These are phyloP conservation scores for Triticum turgidum DNA, from an alignment of 176 grass and related monocot species.

Conservation along the genomic window DNA sequence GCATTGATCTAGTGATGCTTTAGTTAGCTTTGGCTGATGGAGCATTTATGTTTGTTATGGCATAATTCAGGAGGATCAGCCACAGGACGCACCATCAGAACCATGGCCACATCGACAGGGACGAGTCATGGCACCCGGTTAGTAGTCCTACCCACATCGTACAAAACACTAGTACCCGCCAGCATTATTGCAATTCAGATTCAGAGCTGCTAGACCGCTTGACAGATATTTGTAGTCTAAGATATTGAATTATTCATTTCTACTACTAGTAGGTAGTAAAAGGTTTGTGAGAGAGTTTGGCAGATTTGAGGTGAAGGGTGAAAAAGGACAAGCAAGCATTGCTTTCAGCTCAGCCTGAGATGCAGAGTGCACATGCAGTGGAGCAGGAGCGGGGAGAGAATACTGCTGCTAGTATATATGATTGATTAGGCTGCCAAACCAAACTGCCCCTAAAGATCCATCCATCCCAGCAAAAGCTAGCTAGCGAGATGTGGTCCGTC, in stretches of 20 bases:
- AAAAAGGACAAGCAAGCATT: constrained; percentile 8
- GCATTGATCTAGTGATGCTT: background rate
- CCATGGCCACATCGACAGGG: constrained; percentile 80
- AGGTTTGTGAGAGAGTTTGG: background rate
- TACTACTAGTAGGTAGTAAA: background rate
- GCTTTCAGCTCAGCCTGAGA: constrained; percentile 6
- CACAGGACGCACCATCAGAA: constrained; percentile 94
- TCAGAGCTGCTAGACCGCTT: background rate
- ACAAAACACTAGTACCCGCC: background rate
- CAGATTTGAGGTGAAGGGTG: constrained; percentile 4
- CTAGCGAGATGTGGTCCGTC: constrained; percentile 1
- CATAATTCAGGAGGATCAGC: constrained; percentile 78
- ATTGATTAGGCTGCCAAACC: constrained; percentile 13
- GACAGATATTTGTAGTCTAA: background rate
- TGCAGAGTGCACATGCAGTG: constrained; percentile 28
- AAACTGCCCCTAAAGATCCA: background rate
- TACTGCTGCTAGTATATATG: background rate
- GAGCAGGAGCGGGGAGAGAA: background rate
- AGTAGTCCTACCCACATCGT: background rate
- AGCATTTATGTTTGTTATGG: background rate
- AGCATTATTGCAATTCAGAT: background rate
- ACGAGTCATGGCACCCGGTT: constrained; percentile 95
- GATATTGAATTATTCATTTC: background rate
- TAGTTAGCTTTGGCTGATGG: background rate
- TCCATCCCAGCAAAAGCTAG: background rate